Base-by-base conservation (phyloP, 306 rosid genomes). In the Cucumis cinereus region DNA sequence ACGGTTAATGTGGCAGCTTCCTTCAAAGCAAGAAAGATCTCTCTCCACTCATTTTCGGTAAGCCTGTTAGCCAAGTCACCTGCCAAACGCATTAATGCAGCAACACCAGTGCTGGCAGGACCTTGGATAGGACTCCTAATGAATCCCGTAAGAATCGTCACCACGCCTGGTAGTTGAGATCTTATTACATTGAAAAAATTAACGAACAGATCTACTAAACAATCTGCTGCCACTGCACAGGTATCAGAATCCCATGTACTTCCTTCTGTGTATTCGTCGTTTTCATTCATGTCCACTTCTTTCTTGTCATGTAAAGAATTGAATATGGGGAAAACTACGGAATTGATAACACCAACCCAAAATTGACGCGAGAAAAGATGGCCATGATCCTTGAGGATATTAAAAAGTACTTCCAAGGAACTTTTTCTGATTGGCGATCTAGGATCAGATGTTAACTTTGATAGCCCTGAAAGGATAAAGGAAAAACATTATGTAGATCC, bases 401-500 rank as follows among this genome's bases (percentile, higher is more conserved):
- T 92, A 79, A 94, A 94, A 82, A 94, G 97, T 79, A 94, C 97
- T 87, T 94, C 99, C 86, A 94, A 82, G 30, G 99, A 94, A 82
- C 97, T 92, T 92, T 88, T 94, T 89, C 96, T 88, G 82, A 94
- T 92, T 14, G 99, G 91, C 80, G 92, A 84, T 86, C 99, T 82
- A 54, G 97, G 93, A 86, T 94, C 99, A 49, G 89, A 89, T 43
- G 99, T 87, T 79, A 94, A 85, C 84, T 92, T 92, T 81, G 99
- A 92, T 87, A 94, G 77, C 81, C 99, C 99, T 94, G 90, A 70
- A 85, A 84, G 35, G 69, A 47, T 49, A 15, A 68, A 7, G 12
- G 47, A 19, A 63, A 35, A 26, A 26, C 17, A 9, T 23, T 30
- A 79, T 3, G 35, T 75, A 16, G 3, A 58, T 47, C 69, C 43